These are phyloP conservation scores for Solanum peruvianum DNA, from an alignment of 257 asterid species.

Conservation along the genomic window DNA sequence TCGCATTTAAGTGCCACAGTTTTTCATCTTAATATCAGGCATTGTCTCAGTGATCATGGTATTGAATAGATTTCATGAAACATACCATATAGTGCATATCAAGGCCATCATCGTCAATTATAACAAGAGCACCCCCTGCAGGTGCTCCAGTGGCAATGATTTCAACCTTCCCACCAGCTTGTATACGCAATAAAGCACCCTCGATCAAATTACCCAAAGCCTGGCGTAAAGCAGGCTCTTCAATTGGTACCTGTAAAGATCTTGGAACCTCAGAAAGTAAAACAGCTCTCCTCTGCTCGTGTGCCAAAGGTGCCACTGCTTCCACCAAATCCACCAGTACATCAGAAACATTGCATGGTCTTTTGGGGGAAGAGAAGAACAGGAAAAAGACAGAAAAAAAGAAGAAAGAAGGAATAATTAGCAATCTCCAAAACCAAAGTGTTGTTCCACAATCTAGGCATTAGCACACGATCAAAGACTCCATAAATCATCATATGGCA, in stretches of 20 bases:
- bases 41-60: background rate
- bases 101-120: slow-evolving; percentile 91
- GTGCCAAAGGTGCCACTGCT: slow-evolving; percentile 77
- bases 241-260: slow-evolving; percentile 62
- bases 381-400: background rate
- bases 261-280: slow-evolving; percentile 51
- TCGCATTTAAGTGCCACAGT: background rate
- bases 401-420: background rate
- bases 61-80: background rate
- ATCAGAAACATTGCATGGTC: slow-evolving; percentile 61
- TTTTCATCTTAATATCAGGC: background rate
- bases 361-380: slow-evolving; percentile 12
- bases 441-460: background rate
- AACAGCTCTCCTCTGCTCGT: slow-evolving; percentile 48
- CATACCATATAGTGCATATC: slow-evolving; percentile 97
- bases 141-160: slow-evolving; percentile 70
- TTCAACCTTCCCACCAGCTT: slow-evolving; percentile 66
- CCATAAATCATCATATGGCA: background rate
- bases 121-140: slow-evolving; percentile 78
- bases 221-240: slow-evolving; percentile 87
- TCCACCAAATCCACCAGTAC: slow-evolving; percentile 67
- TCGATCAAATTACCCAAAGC: slow-evolving; percentile 91
- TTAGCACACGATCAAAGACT: background rate
- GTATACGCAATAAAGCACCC: slow-evolving; percentile 75
- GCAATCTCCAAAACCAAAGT: background rate